Percentiles rank a stretch among this genome's conserved stretches.
phyloP scores from a whole-genome alignment of 2,329 filamentous ascomycete genomes.

The Phoma herbarum region DNA sequence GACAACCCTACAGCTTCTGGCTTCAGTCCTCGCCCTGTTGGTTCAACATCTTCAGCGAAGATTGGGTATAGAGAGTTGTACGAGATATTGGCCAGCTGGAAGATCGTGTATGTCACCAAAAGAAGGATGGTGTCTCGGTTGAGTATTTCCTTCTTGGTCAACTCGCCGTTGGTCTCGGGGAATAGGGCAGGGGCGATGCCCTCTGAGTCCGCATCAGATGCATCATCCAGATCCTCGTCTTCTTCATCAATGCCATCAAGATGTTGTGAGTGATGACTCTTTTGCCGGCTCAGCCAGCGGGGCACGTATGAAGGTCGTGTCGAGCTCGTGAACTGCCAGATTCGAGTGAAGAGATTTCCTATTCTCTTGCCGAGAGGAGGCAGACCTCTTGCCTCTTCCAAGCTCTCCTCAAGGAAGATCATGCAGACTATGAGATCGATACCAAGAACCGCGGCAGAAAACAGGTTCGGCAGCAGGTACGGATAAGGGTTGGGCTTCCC shows the following conservation, averaged over 20 bases:
- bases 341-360: conserved; percentile 69
- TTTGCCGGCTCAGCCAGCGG: conserved; percentile 42
- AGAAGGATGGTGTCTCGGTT: conserved; percentile 85
- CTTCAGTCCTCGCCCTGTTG: conserved; percentile 77
- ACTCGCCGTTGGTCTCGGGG: conserved; percentile 52
- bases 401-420: conserved; percentile 87
- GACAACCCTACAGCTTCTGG: conserved; percentile 86
- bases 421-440: conserved; percentile 76
- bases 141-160: conserved; percentile 68
- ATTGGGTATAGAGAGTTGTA: conserved; percentile 97
- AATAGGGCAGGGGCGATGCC: conserved; percentile 52
- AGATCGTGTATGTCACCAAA: conserved; percentile 86
- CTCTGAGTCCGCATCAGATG: conserved; percentile 54
- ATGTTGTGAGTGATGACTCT: conserved; percentile 41
- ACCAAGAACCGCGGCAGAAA: conserved; percentile 75
- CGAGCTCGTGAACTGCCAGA: conserved; percentile 73
- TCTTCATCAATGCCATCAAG: conserved; percentile 49
- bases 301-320: conserved; percentile 68
- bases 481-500: conserved; percentile 71
- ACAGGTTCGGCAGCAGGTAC: conserved; percentile 84
- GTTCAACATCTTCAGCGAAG: conserved; percentile 78
- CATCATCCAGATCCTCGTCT: conserved; percentile 52
- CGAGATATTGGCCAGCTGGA: conserved; percentile 91
- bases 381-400: conserved; percentile 71
- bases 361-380: conserved; percentile 68